A percentile compares a stretch with the other conserved stretches of the same genome.
Evolutionary conservation across 106 monocot species (phyloP).

Genomic region (Gastrodia elata): DNA sequence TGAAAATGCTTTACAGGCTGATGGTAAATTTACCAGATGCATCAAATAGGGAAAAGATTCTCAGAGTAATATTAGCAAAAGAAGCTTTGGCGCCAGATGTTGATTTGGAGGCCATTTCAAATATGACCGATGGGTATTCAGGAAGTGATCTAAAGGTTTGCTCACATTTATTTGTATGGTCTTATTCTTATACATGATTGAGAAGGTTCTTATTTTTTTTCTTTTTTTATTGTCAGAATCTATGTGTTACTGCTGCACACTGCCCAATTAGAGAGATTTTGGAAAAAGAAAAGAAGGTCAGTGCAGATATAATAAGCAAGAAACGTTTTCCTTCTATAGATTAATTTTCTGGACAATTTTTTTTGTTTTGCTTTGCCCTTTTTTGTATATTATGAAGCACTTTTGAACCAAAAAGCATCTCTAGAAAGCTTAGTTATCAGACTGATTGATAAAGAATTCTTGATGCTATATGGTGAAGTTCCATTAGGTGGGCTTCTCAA

Average conservation of each 20-base stretch:
- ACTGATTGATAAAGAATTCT: too few species aligned
- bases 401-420: too few species aligned
- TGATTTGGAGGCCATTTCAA: conserved; percentile 72
- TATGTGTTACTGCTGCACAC: conserved; percentile 94
- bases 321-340: not conserved
- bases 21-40: conserved; percentile 94
- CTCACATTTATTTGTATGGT: not conserved
- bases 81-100: conserved; percentile 64
- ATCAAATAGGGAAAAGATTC: conserved; percentile 81
- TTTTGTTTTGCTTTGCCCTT: not conserved
- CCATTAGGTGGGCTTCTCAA: too few species aligned
- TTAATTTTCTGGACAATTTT: not conserved
- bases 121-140: conserved; percentile 95
- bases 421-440: too few species aligned
- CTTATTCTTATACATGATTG: not conserved
- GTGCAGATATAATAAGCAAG: conserved; percentile 3
- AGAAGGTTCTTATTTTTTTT: conserved; percentile 2
- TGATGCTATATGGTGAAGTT: too few species aligned
- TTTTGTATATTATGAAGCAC: too few species aligned
- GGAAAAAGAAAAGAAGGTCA: conserved; percentile 85
- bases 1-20: conserved; percentile 37
- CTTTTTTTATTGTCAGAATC: conserved; percentile 53
- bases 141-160: conserved; percentile 96
- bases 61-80: conserved; percentile 84
- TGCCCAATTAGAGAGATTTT: conserved; percentile 97